Conservation (phyloP, 169 alveolate genomes). For the Plasmodium inui region DNA sequence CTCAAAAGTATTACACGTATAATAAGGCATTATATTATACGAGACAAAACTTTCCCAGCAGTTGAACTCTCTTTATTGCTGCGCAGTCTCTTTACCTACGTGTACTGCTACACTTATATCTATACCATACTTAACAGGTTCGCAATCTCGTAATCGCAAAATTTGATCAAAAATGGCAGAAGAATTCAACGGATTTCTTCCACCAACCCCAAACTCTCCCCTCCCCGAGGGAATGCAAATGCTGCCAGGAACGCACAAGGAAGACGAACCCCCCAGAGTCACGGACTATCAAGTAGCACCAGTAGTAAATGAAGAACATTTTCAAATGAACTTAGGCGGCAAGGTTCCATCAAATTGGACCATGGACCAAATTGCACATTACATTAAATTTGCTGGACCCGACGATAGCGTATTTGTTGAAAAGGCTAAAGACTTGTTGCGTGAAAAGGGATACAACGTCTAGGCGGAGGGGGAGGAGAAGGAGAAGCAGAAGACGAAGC, state of each 20-base stretch:
- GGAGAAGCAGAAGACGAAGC: neutral
- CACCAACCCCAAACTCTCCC: conserved; percentile 45
- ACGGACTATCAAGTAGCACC: conserved; percentile 23
- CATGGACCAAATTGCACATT: conserved; percentile 66
- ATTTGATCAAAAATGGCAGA: conserved; percentile 27
- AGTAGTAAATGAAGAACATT: conserved; percentile 56
- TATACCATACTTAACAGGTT: neutral
- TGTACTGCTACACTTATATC: conserved; percentile 1
- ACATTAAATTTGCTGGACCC: conserved; percentile 62
- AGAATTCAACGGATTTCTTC: conserved; percentile 66
- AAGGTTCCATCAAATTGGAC: conserved; percentile 69
- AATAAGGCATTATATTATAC: neutral
- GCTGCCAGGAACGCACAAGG: conserved; percentile 43
- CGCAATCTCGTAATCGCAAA: neutral
- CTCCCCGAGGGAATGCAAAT: conserved; percentile 54
- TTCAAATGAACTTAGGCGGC: conserved; percentile 72
- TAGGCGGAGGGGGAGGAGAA: neutral
- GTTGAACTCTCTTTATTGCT: neutral
- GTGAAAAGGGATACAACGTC: conserved; percentile 55
- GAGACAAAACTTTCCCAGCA: neutral
- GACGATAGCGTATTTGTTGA: conserved; percentile 60
- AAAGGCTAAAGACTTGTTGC: conserved; percentile 45
- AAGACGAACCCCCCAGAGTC: conserved; percentile 38
- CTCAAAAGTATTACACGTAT: neutral
- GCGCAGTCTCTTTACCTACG: neutral